Evolutionary conservation across 192 early-diverging fungal species (phyloP).

Genomic region (Ambispora gerdemannii): DNA sequence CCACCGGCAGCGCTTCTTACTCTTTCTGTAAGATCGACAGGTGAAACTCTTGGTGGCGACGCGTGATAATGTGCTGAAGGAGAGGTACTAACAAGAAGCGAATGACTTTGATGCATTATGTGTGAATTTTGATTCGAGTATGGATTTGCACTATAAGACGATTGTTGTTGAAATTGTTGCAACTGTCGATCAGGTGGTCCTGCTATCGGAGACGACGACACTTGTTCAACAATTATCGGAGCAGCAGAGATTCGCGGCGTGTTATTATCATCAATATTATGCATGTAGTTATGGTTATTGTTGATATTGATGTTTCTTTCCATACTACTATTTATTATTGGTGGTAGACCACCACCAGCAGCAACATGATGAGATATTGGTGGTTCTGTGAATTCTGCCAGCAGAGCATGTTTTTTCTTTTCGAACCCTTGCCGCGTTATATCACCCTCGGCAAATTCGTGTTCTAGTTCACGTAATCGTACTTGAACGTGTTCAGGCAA

Average conservation of each 20-base stretch:
- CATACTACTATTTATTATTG: background rate
- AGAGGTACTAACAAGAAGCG: no score
- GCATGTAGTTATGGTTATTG: background rate
- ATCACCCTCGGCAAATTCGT: slow-evolving; percentile 61
- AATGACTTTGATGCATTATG: no score
- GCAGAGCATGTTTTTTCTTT: slow-evolving; percentile 57
- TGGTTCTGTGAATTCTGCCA: slow-evolving; percentile 41
- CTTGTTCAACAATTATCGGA: background rate
- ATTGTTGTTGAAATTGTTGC: no score
- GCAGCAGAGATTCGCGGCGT: background rate
- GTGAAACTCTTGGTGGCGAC: no score
- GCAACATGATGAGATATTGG: background rate
- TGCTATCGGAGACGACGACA: no score
- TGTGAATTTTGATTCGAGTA: no score
- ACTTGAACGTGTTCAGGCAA: slow-evolving; percentile 12
- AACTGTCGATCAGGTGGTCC: no score
- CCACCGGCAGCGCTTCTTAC: no score
- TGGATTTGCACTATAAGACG: no score
- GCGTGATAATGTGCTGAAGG: no score
- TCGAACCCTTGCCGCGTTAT: slow-evolving; percentile 75
- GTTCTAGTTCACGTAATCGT: slow-evolving; percentile 27
- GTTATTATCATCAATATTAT: slow-evolving; percentile 12
- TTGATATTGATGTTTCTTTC: no score
- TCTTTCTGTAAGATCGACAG: no score
- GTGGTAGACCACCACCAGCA: background rate